Evolutionary conservation across 1,284 basidiomycete species (phyloP), one percentile per base, ranked within the genome.

Genomic region (Sanghuangporus baumii): DNA sequence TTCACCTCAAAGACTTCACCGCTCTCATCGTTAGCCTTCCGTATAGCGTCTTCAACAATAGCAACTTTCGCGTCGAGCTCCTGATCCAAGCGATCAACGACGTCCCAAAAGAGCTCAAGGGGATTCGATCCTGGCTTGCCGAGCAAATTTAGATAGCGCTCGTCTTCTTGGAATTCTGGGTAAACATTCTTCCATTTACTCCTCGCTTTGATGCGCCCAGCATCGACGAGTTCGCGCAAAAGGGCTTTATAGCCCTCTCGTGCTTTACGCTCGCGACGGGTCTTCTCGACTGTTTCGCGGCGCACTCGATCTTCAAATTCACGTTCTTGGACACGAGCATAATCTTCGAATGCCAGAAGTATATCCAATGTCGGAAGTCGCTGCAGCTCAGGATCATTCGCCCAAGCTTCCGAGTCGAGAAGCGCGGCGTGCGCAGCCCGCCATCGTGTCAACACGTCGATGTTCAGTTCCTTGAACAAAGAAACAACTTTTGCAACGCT

Each of bases 71-170:
- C 81, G 66, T 96, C 94, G 11, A 97, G 82, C 67, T 88, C 83
- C 69, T 94, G 88, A 69, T 94, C 93, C 3, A 98, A 81, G 46
- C 81, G 82, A 74, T 99, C 96, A 47, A 98, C 88, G 4, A 84
- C 73, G 73, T 99, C 96, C 93, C 94, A 98, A 76, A 98, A 99
- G 9, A 99, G 82, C 67, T 99, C 96, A 47, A 99, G 81, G 1
- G 96, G 94, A 66, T 91, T 94, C 2, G 93, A 96, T 14, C 97
- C 97, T 3, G 93, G 90, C 70, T 91, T 91, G 1, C 95, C 96
- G 6, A 98, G 85, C 72, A 98, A 84, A 64, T 84, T 81, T 37
- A 87, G 78, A 75, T 98, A 97, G n/a, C 94, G 86, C 51, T 82
- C 78, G 69, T 98, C 93, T 37, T 87, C 78, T 26, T 81, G 80